Evolutionary conservation across 1,139 yeast species (phyloP).

Genomic region (Saccharomyces hybrid): DNA sequence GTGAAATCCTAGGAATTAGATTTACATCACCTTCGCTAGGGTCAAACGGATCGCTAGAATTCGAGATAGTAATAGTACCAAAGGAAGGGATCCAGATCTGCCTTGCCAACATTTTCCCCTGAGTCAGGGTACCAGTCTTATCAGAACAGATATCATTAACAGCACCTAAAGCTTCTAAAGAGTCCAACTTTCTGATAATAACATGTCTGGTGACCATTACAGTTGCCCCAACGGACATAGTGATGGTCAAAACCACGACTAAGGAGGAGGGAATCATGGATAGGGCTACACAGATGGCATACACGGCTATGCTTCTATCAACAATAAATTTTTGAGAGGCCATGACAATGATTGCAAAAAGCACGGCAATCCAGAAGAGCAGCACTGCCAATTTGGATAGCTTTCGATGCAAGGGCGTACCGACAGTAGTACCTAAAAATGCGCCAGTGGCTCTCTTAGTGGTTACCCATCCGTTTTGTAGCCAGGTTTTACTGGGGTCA

Average conservation of each 20-base stretch:
- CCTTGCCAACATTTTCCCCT: constrained; percentile 89
- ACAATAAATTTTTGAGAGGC: constrained; percentile 79
- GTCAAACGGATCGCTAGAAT: constrained; percentile 62
- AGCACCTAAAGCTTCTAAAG: constrained; percentile 92
- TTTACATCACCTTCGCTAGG: constrained; percentile 58
- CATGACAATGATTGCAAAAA: constrained; percentile 81
- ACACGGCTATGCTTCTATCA: constrained; percentile 92
- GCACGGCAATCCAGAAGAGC: constrained; percentile 68
- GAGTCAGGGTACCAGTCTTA: constrained; percentile 93
- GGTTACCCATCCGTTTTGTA: constrained; percentile 33
- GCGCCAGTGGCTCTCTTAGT: constrained; percentile 50
- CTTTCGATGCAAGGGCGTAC: constrained; percentile 89
- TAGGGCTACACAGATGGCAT: constrained; percentile 92
- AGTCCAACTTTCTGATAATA: constrained; percentile 84
- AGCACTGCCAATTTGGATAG: constrained; percentile 93
- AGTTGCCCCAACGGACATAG: constrained; percentile 89
- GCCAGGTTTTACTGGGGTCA: constrained; percentile 40
- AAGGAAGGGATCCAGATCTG: constrained; percentile 76
- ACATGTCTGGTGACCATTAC: constrained; percentile 94
- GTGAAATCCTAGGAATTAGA: constrained; percentile 32
- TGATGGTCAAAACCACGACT: constrained; percentile 94
- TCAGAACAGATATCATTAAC: constrained; percentile 94
- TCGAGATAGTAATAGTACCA: constrained; percentile 56
- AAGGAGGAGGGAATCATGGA: constrained; percentile 98
- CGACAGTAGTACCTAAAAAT: constrained; percentile 64